Base-by-base conservation (phyloP, 208 protist genomes). In the Leishmania martiniquensis region DNA sequence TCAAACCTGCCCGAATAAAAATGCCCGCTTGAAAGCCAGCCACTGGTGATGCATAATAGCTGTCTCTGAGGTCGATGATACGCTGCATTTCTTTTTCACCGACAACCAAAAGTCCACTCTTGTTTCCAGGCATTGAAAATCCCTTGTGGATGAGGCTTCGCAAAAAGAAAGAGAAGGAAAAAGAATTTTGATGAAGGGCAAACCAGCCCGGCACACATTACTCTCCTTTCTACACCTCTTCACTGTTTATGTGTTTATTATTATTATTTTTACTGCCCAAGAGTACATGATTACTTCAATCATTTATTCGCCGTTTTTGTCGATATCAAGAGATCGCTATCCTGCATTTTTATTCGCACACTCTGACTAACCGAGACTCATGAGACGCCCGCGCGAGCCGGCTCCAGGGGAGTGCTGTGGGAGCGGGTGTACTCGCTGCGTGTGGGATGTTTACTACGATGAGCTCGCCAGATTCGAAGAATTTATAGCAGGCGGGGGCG, bases 381-480 rank as follows among this genome's bases (percentile, higher is more conserved):
- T 76, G 76, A 79, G 80, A 75, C 83, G 88, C 34, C 94, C 94
- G 4, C 79, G 92, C 20, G 90, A 94, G 66, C 94, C 94, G 49
- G 72, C 71, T 34, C 87, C 87, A 17, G 89, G 88, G 25, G 94
- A 97, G 44, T 97, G 94, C 81, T 97, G 94, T 55, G 94, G 94
- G 10, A 95, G 87, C 68, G 94, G 94, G 20, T 97, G 94, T 71
- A 84, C 94, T 29, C 84, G 94, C 52, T 97, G 94, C 82, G 92
- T 97, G 12, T 97, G 92, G 91, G 94, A 97, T 76, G 84, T 95
- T 12, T 97, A 96, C 82, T 97, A 94, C 65, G 94, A 97, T 68
- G 71, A 92, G 29, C 80, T 96, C 25, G 80, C 82, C n/a, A 82
- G 76, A 62, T 96, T 95, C 15, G 75, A 82, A 12, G 83, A 89